Base-by-base conservation (phyloP, 495 filamentous ascomycete genomes). In the Extremus antarcticus region DNA sequence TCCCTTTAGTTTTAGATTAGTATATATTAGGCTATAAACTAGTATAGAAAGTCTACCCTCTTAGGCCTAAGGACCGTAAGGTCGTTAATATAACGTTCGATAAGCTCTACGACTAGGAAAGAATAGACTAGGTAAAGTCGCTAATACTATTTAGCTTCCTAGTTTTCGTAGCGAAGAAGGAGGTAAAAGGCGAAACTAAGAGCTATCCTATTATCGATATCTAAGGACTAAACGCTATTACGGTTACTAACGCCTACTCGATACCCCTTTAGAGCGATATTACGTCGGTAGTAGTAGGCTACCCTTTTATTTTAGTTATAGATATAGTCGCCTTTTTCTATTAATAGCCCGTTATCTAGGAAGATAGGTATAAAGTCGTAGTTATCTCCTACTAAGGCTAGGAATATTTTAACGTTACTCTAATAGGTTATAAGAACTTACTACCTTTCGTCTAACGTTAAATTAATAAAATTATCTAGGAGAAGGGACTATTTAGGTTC, bases 301-400 rank as follows among this genome's bases (percentile, higher is more conserved):
- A 50, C 21, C 16, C 16, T 16, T 55, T 23, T 49, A 48, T 55
- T 55, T 50, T 13, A 51, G 50, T 35, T 51, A 55, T 49, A 22
- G 25, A 55, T 29, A 23, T 38, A 50, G 43, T 32, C 11, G 16
- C 23, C 9, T 55, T 48, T 24, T 55, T 55, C 43, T 55, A 55
- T 21, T 55, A 55, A 35, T 55, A 16, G 9, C 43, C 23, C 9
- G 29, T 55, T 23, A 29, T 20, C 16, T 23, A 50, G 16, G 43
- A 20, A 7, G 19, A 55, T 50, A 51, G 38, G 22, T 50, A 55
- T 50, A 55, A 48, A n/a, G 4, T 55, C 13, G 22, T 15, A 51
- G 43, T 55, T 16, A 29, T 50, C 21, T 25, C 43, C 11, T 49
- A 55, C 52, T 55, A 55, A 29, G 52, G 43, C 8, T 55, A 55